Evolutionary conservation across 805 yeast species (phyloP), one percentile per base, ranked within the genome.

Genomic region (Zygosaccharomyces gambellarensis): DNA sequence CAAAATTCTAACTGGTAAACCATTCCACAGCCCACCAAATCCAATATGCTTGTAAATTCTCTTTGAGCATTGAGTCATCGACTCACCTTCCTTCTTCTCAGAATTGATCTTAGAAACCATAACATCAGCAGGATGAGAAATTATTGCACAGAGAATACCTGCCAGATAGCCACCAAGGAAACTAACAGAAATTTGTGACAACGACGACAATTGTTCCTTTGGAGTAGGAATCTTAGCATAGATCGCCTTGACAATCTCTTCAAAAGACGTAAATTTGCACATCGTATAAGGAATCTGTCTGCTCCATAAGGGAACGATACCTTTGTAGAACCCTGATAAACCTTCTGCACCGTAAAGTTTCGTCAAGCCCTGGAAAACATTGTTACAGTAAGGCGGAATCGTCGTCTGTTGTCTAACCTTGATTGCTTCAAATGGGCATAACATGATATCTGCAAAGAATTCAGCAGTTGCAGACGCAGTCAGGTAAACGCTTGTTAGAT

Each of bases 51-150:
- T 68, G 69, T 90, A 92, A 61, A 92, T 90, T 62, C 94, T 80
- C 52, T 70, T 60, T 38, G 87, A 75, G 9, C 95, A 94, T 29
- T 73, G 71, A 27, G 83, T 82, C 61, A 79, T 76, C 4, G 85
- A 63, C 72, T 90, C 96, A 83, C 77, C 64, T 69, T 71, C 61
- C 79, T 81, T 60, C 82, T 90, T 52, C 32, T 64, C 68, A 47
- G 85, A 77, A 67, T 88, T 90, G 62, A 94, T 81, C 77, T 90
- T 87, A 43, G 96, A 87, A 23, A 92, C 98, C 96, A 94, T 84
- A 30, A 92, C 97, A 70, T 92, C 99, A n/a, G 98, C 98, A 19
- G 99, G 99, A 69, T 94, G 97, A 25, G 97, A 90, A 14, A 90
- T 94, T 46, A 86, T 73, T 6, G 99, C 98, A 76, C 97, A 92